Percentiles rank a stretch among this genome's conserved stretches.
Evolutionary conservation across 78 protist species (phyloP).

Genomic region (Dictyostelium capitatum): DNA sequence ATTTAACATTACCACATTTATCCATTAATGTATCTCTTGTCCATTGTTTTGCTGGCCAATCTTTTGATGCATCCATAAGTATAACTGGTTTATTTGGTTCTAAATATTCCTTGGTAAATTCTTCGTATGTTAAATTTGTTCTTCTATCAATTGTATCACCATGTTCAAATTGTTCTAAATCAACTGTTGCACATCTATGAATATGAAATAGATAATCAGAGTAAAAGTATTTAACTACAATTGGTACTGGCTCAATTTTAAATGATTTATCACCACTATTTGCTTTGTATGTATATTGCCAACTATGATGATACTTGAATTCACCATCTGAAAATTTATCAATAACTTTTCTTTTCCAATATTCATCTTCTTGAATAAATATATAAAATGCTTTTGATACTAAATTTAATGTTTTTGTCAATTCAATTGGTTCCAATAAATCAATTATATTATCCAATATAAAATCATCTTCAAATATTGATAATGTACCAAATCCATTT

Average conservation of each 20-base stretch:
- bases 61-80: slow-evolving; percentile 35
- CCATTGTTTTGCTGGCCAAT: slow-evolving; percentile 60
- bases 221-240: slow-evolving; percentile 39
- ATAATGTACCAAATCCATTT: slow-evolving; percentile 32
- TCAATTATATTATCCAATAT: slow-evolving; percentile 33
- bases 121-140: slow-evolving; percentile 18
- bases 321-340: slow-evolving; percentile 46
- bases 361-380: slow-evolving; percentile 62
- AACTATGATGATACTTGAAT: slow-evolving; percentile 24
- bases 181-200: slow-evolving; percentile 66
- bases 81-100: slow-evolving; percentile 78
- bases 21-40: slow-evolving; percentile 50
- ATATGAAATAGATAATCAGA: slow-evolving; percentile 69
- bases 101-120: slow-evolving; percentile 51
- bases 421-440: background rate
- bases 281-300: slow-evolving; percentile 42
- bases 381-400: slow-evolving; percentile 59
- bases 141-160: slow-evolving; percentile 68
- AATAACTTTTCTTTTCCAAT: slow-evolving; percentile 54
- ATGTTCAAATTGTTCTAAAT: slow-evolving; percentile 23
- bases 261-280: background rate
- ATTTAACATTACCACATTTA: slow-evolving; percentile 25
- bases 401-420: background rate
- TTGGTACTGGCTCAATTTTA: slow-evolving; percentile 6
- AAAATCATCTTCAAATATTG: slow-evolving; percentile 35